Evolutionary conservation across 2,329 filamentous ascomycete genomes (phyloP), one percentile per base, ranked within the genome.

Genomic region (Diplodia sapinea): DNA sequence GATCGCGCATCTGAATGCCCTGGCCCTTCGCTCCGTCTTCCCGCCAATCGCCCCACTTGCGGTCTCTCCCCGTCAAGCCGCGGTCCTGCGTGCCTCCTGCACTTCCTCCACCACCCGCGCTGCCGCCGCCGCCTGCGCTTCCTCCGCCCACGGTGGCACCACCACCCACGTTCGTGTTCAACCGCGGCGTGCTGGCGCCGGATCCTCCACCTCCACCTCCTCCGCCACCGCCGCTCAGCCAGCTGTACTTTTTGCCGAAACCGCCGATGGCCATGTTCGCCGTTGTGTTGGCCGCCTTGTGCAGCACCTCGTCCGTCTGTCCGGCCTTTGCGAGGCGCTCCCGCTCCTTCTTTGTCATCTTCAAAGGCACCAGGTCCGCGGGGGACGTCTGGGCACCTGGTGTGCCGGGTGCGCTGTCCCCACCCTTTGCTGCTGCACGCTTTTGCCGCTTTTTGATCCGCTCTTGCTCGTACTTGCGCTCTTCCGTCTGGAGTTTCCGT

Each of bases 341-440:
- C 75, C 90, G 85, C 77, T 97, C 93, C 81, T 97, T 97, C 84
- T 97, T 97, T 4, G 90, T 91, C 63, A 92, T 85, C 3, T 88
- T 85, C 62, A 75, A 74, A 23, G 66, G 55, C n/a, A 51, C 56
- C 3, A 75, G 75, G 17, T 74, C 64, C 43, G 74, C 13, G 15
- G 69, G 71, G 8, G 76, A 68, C n/a, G 74, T 72, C 0, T 72
- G 64, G 17, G 68, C 65, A 2, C 72, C 71, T 13, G 76, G 72
- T 4, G 73, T 68, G 23, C 78, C 71, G 12, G 76, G 71, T 3
- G 74, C n/a, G 73, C 71, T 47, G 74, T 70, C 55, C 8, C 38
- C 49, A 12, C 47, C 47, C 70, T 71, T 47, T 74, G 71, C 68
- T 73, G 71, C 63, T 70, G 70, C 47, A 20, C 82, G 81, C 68